Percentiles rank a stretch among this genome's conserved stretches.
phyloP scores from a whole-genome alignment of 73 alveolate species.

The Paramecium primaurelia region DNA sequence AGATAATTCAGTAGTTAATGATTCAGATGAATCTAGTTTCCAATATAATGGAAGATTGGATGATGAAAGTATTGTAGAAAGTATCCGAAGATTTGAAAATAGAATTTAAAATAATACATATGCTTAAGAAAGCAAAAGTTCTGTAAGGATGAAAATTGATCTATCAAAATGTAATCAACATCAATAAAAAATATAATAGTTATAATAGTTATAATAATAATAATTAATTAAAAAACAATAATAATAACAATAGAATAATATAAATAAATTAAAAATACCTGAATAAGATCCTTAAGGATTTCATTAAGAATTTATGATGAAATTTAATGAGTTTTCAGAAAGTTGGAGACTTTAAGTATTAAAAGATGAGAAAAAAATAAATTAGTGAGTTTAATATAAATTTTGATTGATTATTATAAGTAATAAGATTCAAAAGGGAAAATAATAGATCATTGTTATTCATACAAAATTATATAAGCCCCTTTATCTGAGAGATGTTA shows the following conservation, averaged over 20 bases:
- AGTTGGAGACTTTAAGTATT: neutral
- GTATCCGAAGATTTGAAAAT: conserved; percentile 40
- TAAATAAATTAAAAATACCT: neutral
- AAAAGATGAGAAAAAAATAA: neutral
- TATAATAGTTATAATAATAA: neutral
- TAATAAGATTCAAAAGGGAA: neutral
- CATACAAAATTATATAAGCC: neutral
- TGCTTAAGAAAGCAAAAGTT: neutral
- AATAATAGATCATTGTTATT: neutral
- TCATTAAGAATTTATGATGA: neutral
- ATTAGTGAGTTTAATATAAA: neutral
- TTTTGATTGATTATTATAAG: neutral
- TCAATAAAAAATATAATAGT: neutral
- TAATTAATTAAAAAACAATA: neutral
- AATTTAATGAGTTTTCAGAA: neutral
- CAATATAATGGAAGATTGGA: conserved; percentile 3
- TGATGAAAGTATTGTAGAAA: conserved; percentile 2
- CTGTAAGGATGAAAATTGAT: neutral
- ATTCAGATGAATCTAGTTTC: conserved; percentile 43
- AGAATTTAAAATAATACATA: neutral
- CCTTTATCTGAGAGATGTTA: neutral
- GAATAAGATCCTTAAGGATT: neutral
- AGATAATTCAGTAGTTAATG: conserved; percentile 42
- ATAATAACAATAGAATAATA: neutral
- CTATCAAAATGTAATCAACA: neutral